Evolutionary conservation across 257 asterid genomes (phyloP).

Genomic region (Scutellaria barbata): DNA sequence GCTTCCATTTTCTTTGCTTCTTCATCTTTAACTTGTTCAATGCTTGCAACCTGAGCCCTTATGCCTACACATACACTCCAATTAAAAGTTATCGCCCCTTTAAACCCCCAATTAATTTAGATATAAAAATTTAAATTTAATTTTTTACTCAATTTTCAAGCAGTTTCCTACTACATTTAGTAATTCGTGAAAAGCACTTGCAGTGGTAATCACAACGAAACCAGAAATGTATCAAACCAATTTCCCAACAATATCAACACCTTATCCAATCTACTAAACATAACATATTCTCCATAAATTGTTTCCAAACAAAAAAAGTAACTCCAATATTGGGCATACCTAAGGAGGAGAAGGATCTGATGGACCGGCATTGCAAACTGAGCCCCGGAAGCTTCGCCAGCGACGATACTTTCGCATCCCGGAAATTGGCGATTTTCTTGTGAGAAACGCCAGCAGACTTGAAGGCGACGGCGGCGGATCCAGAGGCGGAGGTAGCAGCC

Average conservation of each 20-base stretch:
- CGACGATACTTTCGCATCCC: constrained; percentile 22
- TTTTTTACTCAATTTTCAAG: not conserved
- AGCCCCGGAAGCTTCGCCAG: constrained; percentile 46
- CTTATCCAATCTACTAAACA: not conserved
- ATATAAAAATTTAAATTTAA: too few relatives aligned
- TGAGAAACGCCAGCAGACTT: constrained; percentile 41
- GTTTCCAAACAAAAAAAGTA: not conserved
- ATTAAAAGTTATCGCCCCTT: not conserved
- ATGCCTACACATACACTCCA: constrained; percentile 49
- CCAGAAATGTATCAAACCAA: not conserved
- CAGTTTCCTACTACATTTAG: not conserved
- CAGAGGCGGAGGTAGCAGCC: constrained; percentile 57
- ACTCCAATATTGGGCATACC: constrained; percentile 37
- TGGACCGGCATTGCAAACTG: constrained; percentile 51
- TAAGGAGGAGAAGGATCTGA: constrained; percentile 50
- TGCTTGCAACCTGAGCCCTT: constrained; percentile 66
- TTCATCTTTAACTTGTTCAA: constrained; percentile 55
- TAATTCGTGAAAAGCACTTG: not conserved
- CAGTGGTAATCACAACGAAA: not conserved
- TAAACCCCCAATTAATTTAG: too few relatives aligned
- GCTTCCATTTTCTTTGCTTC: constrained; percentile 62
- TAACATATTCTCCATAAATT: not conserved
- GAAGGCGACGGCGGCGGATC: constrained; percentile 60
- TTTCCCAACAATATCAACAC: not conserved
- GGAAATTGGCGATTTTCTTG: constrained; percentile 42